Conservation (phyloP, 1,139 yeast species). For the Hyphopichia khmerensis region DNA sequence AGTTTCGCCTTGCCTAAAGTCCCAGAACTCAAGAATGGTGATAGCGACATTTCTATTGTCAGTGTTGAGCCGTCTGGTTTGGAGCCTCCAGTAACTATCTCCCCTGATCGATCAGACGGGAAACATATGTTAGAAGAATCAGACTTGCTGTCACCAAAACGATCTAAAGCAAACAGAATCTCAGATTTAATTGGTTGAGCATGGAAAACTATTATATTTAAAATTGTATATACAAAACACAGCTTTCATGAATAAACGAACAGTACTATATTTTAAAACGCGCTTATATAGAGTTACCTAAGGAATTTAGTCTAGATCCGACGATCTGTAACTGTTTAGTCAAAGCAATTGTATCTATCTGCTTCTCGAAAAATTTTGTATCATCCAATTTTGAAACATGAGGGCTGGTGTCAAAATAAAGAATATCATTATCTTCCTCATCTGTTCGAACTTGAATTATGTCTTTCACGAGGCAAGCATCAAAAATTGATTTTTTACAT, state of each 20-base stretch:
- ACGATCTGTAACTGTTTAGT: slow-evolving; percentile 5
- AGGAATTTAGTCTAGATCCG: not conserved
- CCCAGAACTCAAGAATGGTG: not conserved
- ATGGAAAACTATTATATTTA: not conserved
- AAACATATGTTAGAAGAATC: not conserved
- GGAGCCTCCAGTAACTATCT: not conserved
- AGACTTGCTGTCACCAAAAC: not conserved
- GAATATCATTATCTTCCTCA: slow-evolving; percentile 1
- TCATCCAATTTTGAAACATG: not conserved
- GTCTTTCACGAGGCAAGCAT: slow-evolving; percentile 10
- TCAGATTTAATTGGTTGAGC: not conserved
- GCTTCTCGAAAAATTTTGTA: slow-evolving; percentile 1
- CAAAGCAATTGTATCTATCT: slow-evolving; percentile 1
- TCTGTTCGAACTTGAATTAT: slow-evolving; percentile 1
- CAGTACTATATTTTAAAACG: not conserved
- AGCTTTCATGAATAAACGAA: not conserved
- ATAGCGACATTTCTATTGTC: not conserved
- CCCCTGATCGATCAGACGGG: not conserved
- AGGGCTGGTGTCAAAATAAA: slow-evolving; percentile 3
- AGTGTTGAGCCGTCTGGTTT: not conserved
- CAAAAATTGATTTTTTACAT: slow-evolving; percentile 9
- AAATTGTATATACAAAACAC: not conserved
- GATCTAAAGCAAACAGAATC: not conserved
- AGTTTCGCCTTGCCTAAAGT: not conserved
- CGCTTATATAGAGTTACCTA: not conserved